A percentile compares a stretch with the other conserved stretches of the same genome.
Conservation (phyloP, 208 protist species). For the Trypanosoma rangeli region DNA sequence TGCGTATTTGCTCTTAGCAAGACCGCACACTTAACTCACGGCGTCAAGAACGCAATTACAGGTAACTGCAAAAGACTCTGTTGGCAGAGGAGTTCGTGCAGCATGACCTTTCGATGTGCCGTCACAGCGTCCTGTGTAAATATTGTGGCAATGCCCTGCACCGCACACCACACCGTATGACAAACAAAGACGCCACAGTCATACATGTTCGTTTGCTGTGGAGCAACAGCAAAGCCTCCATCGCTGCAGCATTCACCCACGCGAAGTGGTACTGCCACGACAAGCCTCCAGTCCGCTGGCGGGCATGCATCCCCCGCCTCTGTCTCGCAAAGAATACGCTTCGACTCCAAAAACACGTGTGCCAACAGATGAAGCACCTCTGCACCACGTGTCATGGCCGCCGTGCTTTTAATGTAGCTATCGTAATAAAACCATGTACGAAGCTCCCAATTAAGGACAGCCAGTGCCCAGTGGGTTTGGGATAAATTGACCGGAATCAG, state of each 20-base stretch:
- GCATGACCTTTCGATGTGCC: slow-evolving; percentile 51
- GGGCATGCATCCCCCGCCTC: background rate
- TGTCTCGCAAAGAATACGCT: slow-evolving; percentile 18
- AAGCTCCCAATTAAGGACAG: slow-evolving; percentile 47
- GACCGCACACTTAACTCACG: slow-evolving; percentile 1
- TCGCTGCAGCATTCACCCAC: background rate
- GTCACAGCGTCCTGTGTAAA: slow-evolving; percentile 56
- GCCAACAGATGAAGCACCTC: slow-evolving; percentile 34
- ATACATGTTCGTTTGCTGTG: slow-evolving; percentile 69
- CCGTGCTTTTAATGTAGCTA: slow-evolving; percentile 43
- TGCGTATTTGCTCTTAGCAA: background rate
- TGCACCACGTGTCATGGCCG: slow-evolving; percentile 21
- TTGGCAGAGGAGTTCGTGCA: slow-evolving; percentile 56
- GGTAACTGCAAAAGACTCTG: slow-evolving; percentile 53
- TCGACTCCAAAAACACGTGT: slow-evolving; percentile 43
- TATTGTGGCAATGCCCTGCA: slow-evolving; percentile 48
- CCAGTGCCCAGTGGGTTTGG: slow-evolving; percentile 77
- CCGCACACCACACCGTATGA: slow-evolving; percentile 65
- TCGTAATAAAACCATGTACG: slow-evolving; percentile 63
- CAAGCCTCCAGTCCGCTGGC: background rate
- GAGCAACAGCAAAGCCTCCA: slow-evolving; percentile 38
- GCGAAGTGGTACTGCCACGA: background rate
- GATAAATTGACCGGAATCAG: slow-evolving; percentile 77
- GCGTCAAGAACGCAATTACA: background rate
- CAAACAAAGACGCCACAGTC: slow-evolving; percentile 90